phyloP scores from a whole-genome alignment of 2,329 filamentous ascomycete species.

The Rutstroemia sp. region DNA sequence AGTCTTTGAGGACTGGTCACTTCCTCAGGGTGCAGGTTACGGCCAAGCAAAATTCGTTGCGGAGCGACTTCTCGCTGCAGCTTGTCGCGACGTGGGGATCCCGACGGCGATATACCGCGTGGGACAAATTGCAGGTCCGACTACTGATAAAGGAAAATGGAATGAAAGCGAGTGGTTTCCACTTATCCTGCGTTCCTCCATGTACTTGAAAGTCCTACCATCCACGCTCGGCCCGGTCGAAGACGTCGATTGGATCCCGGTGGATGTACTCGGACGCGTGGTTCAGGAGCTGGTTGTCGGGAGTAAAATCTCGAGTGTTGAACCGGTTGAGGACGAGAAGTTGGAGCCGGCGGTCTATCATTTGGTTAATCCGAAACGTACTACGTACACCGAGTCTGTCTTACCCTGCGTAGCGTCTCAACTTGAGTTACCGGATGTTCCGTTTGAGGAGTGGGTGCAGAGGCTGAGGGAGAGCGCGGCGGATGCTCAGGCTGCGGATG shows the following conservation, averaged over 20 bases:
- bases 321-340: neutral
- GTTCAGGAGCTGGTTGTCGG: neutral
- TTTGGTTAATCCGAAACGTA: neutral
- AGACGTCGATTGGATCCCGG: conserved; percentile 7
- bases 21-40: conserved; percentile 15
- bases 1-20: conserved; percentile 23
- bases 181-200: neutral
- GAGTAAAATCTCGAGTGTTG: neutral
- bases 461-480: neutral
- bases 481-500: neutral
- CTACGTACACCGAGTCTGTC: neutral
- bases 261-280: neutral
- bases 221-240: conserved; percentile 13
- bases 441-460: neutral
- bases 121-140: conserved; percentile 38
- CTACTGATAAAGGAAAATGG: neutral
- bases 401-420: neutral
- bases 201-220: neutral
- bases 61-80: conserved; percentile 34
- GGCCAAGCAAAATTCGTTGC: conserved; percentile 23
- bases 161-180: conserved; percentile 1
- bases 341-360: neutral
- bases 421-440: neutral
- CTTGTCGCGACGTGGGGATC: conserved; percentile 32
- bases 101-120: conserved; percentile 36